Percentiles rank a stretch among this genome's conserved stretches.
Conservation (phyloP, 306 rosid species). For the Vigna radiata region DNA sequence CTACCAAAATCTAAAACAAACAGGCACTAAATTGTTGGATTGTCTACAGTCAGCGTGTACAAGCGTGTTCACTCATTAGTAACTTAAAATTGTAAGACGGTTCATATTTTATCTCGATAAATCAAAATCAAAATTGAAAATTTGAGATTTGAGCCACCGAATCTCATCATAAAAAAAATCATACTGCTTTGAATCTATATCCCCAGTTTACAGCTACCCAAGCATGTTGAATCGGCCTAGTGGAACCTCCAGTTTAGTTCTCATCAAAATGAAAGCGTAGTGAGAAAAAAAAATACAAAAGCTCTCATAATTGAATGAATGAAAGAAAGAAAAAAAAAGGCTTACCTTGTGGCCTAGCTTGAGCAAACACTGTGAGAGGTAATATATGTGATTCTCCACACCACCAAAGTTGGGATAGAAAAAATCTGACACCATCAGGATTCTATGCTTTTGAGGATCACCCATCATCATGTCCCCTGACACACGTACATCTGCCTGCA, state of each 20-base stretch:
- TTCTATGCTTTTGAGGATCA: conserved; percentile 62
- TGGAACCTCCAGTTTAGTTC: not conserved
- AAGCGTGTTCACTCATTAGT: not conserved
- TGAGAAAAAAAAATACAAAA: not conserved
- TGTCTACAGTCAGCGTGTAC: not conserved
- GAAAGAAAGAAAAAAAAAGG: not conserved
- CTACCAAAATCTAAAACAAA: not conserved
- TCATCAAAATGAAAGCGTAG: not conserved
- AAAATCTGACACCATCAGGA: conserved; percentile 90
- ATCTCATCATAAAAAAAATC: not conserved
- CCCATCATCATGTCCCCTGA: conserved; percentile 53
- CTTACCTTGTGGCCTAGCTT: conserved; percentile 94
- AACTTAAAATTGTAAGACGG: not conserved
- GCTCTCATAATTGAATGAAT: not conserved
- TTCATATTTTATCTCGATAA: not conserved
- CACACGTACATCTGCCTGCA: conserved; percentile 38
- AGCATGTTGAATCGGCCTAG: not conserved
- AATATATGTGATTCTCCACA: conserved; percentile 86
- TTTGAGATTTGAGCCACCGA: not conserved
- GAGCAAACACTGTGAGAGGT: conserved; percentile 84
- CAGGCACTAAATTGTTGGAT: not conserved
- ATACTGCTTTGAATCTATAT: not conserved
- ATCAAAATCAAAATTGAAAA: not conserved
- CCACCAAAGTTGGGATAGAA: conserved; percentile 97
- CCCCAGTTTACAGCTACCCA: not conserved